Base-by-base conservation (phyloP, 1,139 yeast genomes). In the Insectozyma bohioensis region DNA sequence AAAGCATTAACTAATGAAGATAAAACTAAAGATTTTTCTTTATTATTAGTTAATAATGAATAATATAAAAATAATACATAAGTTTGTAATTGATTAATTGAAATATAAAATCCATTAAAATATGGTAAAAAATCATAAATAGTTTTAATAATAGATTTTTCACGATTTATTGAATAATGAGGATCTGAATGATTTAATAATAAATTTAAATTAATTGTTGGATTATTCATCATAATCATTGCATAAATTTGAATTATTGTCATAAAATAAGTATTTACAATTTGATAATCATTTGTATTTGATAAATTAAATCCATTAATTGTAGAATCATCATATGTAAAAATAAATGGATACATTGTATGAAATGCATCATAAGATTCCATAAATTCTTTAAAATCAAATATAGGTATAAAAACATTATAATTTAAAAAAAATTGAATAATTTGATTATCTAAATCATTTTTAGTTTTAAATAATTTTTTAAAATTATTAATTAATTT, bases 391-490 rank as follows among this genome's bases (percentile, higher is more conserved):
- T 67, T 70, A 44, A 74, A 78, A 48, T 78, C 83, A 41, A 79
- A 67, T n/a, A 79, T 73, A 8, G 85, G 85, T 18, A 79, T 68
- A 40, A 78, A 64, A 13, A 70, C 65, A 51, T 79, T 79, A 48
- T 75, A 71, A 45, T 76, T 72, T 35, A 76, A 61, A 46, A 79
- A 79, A 47, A 65, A 79, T 32, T 75, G 69, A 41, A 65, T 59
- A 21, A 79, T 65, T 35, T 76, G 71, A 35, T 67, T 63, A 46
- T 79, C 85, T 40, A 78, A 49, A 38, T 72, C 75, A 32, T 61
- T 63, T 39, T 68, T 70, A 27, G 56, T 54, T 26, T 55, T 54
- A 48, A 73, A 72, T 3, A 72, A 45, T 31, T 64, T 63, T 42
- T 73, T 72, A 48, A 70, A 68, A 42, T 68, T 69, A 46, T 67